A percentile compares a stretch with the other conserved stretches of the same genome.
Conservation (phyloP, 2,329 filamentous ascomycete species). For the Bipolaris cookei region DNA sequence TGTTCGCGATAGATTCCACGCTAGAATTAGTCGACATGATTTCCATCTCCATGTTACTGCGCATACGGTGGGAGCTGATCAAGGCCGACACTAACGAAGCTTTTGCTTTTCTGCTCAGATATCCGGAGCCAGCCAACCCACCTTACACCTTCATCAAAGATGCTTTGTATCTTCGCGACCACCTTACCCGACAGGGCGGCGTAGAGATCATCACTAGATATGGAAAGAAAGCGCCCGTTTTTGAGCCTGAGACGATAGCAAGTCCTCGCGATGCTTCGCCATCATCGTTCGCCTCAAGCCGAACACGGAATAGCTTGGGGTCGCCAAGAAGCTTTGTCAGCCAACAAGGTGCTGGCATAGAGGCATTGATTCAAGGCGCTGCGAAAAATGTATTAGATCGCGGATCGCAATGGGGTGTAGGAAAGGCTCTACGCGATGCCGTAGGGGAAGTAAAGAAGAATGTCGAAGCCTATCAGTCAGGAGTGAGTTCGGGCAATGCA, state of each 20-base stretch:
- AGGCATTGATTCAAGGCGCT: slow-evolving; percentile 76
- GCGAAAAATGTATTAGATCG: slow-evolving; percentile 76
- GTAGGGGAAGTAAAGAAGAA: slow-evolving; percentile 81
- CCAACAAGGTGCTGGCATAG: slow-evolving; percentile 58
- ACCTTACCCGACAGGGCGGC: slow-evolving; percentile 68
- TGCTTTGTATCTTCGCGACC: slow-evolving; percentile 74
- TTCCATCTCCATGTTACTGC: slow-evolving; percentile 91
- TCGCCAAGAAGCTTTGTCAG: slow-evolving; percentile 38
- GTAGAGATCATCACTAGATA: slow-evolving; percentile 73
- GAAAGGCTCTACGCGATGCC: slow-evolving; percentile 80
- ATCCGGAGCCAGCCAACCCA: slow-evolving; percentile 70
- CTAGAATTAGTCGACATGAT: slow-evolving; percentile 85
- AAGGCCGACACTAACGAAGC: slow-evolving; percentile 87
- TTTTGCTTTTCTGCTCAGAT: slow-evolving; percentile 81
- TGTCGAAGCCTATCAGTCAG: slow-evolving; percentile 67
- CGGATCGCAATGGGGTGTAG: slow-evolving; percentile 78
- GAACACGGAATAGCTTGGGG: slow-evolving; percentile 35
- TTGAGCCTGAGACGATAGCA: slow-evolving; percentile 34
- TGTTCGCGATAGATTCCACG: slow-evolving; percentile 84
- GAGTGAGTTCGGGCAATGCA: slow-evolving; percentile 34
- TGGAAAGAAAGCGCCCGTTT: slow-evolving; percentile 56
- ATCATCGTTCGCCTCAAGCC: slow-evolving; percentile 30
- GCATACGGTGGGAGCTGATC: slow-evolving; percentile 88
- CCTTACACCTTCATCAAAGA: slow-evolving; percentile 86
- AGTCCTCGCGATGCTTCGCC: slow-evolving; percentile 40